Evolutionary conservation across 257 asterid species (phyloP), one percentile per base, ranked within the genome.

Genomic region (Rhazya stricta): DNA sequence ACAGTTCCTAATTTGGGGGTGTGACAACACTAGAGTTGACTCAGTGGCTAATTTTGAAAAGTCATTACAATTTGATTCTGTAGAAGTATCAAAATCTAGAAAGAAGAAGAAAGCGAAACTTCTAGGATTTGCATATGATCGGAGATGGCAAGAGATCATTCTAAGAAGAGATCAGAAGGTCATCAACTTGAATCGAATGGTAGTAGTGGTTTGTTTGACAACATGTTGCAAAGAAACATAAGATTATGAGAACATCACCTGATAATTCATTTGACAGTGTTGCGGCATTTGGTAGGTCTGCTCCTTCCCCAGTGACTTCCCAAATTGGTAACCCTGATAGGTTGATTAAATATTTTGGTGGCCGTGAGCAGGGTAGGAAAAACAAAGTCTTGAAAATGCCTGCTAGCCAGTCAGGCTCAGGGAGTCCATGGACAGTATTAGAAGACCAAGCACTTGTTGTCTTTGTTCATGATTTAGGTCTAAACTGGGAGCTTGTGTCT

Each of bases 371-470:
- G 73, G 89, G 91, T 56, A 90, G 96, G 89, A 96, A 91, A 84
- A 76, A 81, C 77, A 96, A 93, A 81, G 80, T 74, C 36, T 81
- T 83, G 45, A 96, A 96, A 98, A 78, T 85, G 93, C 81, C 88
- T 71, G 79, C 90, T 81, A 92, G 86, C 73, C 96, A 86, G 78
- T 80, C 76, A 45, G 91, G 94, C 69, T 84, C 96, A 57, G 96
- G 96, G 82, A 84, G 90, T 84, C 85, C 86, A 2, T 95, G 98
- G 98, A 84, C 97, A 71, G 86, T 83, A 77, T 95, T 92, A 29
- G 99, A 95, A 86, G 98, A 92, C 45, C 97, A 94, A 96, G 98
- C 99, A 27, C 97, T 95, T 72, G 94, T 91, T 79, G 99, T 95
- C 81, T 85, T 95, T 79, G 99, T 86, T 76, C 99, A 95, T 85